Evolutionary conservation across 2,329 filamentous ascomycete genomes (phyloP), one percentile per base, ranked within the genome.

Genomic region (Ophiostoma quercus): DNA sequence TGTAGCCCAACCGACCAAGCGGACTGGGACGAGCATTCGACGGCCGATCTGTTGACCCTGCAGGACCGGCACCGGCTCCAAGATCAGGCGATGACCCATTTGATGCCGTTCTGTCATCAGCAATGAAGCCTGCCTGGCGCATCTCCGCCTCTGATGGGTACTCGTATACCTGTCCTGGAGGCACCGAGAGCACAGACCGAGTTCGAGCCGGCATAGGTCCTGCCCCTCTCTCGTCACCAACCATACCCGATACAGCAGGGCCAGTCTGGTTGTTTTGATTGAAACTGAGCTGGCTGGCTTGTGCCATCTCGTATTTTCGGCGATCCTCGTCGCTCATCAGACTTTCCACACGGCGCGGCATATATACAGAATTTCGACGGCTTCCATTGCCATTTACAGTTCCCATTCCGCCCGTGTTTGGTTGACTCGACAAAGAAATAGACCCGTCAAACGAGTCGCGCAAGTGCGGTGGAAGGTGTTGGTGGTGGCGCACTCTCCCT

Each of bases 311-410:
- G 76, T 93, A 92, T 75, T 92, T 90, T 73, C 84, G 85, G 47
- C 87, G 85, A 76, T 94, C 91, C 77, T 95, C 91, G 7, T 90
- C 88, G 72, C 87, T 87, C 86, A 96, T 91, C 75, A 94, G 87
- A 75, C 85, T 90, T 75, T 94, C 90, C 66, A 93, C 87, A 60
- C 87, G 83, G 14, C 87, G 84, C 0, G 90, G 90, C 76, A 89
- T 80, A 74, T 88, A 88, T 39, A 92, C 82, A 0, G 87, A 89
- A 74, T 87, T 85, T 67, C 79, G 81, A 12, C 25, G 25, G 16
- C 12, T 11, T 3, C 3, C n/a, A 11, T 19, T 6, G 11, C 11
- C 32, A 19, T 29, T 29, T n/a, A 16, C 60, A 8, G 1, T 7
- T 54, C 11, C 19, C 6, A n/a, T 6, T 57, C 29, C 57, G 25